phyloP scores from a whole-genome alignment of 108 stramenopile genomes.

The Fistulifera solaris region DNA sequence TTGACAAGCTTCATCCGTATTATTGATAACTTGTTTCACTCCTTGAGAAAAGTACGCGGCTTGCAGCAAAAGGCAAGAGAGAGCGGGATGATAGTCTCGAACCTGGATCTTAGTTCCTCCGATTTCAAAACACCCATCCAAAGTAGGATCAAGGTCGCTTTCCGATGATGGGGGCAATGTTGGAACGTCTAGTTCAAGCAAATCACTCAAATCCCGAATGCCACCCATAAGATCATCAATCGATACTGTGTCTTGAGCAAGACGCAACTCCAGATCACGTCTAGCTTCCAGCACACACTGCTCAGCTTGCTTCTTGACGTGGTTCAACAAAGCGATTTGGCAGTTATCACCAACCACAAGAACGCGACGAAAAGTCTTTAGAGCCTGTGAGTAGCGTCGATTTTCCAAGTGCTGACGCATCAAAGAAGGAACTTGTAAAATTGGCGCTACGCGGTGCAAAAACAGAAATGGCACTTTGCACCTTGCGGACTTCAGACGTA shows the following conservation, averaged over 20 bases:
- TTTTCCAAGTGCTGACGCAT: conserved; percentile 87
- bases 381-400: conserved; percentile 66
- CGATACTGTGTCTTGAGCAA: conserved; percentile 66
- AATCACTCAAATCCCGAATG: conserved; percentile 73
- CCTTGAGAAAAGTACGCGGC: conserved; percentile 65
- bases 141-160: conserved; percentile 16
- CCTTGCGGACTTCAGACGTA: conserved; percentile 81
- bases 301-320: conserved; percentile 68
- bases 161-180: conserved; percentile 9
- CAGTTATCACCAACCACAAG: conserved; percentile 63
- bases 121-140: conserved; percentile 22
- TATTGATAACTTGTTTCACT: conserved; percentile 46
- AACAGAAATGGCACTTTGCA: conserved; percentile 76
- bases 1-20: conserved; percentile 40
- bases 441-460: conserved; percentile 71
- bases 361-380: conserved; percentile 82
- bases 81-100: conserved; percentile 63
- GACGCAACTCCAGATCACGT: conserved; percentile 56
- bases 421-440: conserved; percentile 69
- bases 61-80: conserved; percentile 73
- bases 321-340: conserved; percentile 68
- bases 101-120: conserved; percentile 58
- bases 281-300: conserved; percentile 77
- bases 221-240: conserved; percentile 59
- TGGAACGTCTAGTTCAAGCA: conserved; percentile 61